Conservation (phyloP, 1,139 yeast genomes). For the Zygosaccharomyces sapae region DNA sequence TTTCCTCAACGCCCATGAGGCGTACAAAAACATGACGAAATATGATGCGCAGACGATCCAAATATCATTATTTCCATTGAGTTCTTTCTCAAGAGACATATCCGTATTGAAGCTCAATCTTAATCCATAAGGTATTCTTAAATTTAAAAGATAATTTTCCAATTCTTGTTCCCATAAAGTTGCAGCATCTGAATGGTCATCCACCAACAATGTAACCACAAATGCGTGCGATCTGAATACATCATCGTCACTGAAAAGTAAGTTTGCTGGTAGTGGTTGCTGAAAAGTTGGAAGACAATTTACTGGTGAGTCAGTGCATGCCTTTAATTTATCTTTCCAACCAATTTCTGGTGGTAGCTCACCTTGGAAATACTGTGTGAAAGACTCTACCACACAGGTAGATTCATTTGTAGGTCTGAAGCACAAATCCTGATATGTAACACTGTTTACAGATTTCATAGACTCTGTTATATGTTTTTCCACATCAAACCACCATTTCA, state of each 20-base stretch:
- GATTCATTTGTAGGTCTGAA: slow-evolving; percentile 75
- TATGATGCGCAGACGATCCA: slow-evolving; percentile 70
- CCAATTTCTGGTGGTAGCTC: slow-evolving; percentile 49
- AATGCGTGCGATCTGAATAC: slow-evolving; percentile 64
- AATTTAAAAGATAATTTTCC: slow-evolving; percentile 48
- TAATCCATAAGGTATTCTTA: slow-evolving; percentile 52
- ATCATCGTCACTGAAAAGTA: slow-evolving; percentile 64
- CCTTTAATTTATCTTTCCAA: slow-evolving; percentile 53
- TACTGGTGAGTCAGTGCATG: slow-evolving; percentile 78
- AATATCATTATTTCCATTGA: slow-evolving; percentile 76
- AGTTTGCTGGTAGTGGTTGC: slow-evolving; percentile 73
- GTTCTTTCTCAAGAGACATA: slow-evolving; percentile 74
- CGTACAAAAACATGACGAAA: slow-evolving; percentile 80
- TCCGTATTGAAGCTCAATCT: slow-evolving; percentile 76
- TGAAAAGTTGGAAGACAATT: slow-evolving; percentile 86
- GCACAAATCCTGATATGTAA: slow-evolving; percentile 61
- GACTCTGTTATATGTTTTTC: slow-evolving; percentile 50
- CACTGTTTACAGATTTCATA: slow-evolving; percentile 26
- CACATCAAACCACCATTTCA: slow-evolving; percentile 84
- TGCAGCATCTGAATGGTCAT: slow-evolving; percentile 49
- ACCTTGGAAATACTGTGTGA: slow-evolving; percentile 83
- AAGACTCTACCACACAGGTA: slow-evolving; percentile 79
- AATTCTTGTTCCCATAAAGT: slow-evolving; percentile 61
- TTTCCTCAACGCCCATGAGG: slow-evolving; percentile 66
- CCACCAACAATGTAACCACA: slow-evolving; percentile 65